A percentile compares a stretch with the other conserved stretches of the same genome.
Conservation (phyloP, 306 rosid genomes). For the Lathyrus sativus region DNA sequence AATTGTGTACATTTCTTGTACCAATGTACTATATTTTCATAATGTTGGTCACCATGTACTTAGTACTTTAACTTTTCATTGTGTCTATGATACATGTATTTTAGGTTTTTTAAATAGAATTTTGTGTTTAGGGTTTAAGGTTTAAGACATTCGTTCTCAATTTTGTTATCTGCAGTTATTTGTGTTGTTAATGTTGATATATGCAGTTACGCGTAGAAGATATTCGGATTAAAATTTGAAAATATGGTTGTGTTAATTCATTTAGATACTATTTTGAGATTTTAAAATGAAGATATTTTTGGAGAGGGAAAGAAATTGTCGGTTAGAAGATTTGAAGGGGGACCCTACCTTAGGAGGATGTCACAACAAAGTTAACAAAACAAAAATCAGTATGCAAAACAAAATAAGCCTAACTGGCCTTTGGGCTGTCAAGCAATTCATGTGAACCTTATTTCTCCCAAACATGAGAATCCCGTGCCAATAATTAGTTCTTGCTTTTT, state of each 20-base stretch:
- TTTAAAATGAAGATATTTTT: slow-evolving; percentile 32
- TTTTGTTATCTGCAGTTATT: too few relatives aligned
- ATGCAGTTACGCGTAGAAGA: too few relatives aligned
- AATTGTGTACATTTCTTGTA: slow-evolving; percentile 28
- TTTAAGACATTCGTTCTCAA: too few relatives aligned
- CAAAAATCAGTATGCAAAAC: slow-evolving; percentile 17
- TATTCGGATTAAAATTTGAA: too few relatives aligned
- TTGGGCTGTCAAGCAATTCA: slow-evolving; percentile 45
- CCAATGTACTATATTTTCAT: slow-evolving; percentile 35
- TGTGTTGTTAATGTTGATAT: too few relatives aligned
- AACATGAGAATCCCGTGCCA: slow-evolving; percentile 41
- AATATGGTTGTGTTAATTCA: too few relatives aligned
- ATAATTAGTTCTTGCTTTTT: slow-evolving; percentile 14
- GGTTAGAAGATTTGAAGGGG: slow-evolving; percentile 30
- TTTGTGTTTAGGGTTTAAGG: background rate
- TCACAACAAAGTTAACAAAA: slow-evolving; percentile 13
- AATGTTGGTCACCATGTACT: slow-evolving; percentile 37
- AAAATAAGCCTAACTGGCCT: slow-evolving; percentile 39
- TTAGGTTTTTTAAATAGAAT: background rate
- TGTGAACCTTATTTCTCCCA: slow-evolving; percentile 39
- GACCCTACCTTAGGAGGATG: slow-evolving; percentile 23
- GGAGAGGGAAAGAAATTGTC: slow-evolving; percentile 31
- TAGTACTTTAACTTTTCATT: slow-evolving; percentile 25
- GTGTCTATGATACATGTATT: slow-evolving; percentile 6
- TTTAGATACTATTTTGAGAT: background rate